Evolutionary conservation across 2,329 filamentous ascomycete genomes (phyloP), one percentile per base, ranked within the genome.

Genomic region (Pezicula carpinea): DNA sequence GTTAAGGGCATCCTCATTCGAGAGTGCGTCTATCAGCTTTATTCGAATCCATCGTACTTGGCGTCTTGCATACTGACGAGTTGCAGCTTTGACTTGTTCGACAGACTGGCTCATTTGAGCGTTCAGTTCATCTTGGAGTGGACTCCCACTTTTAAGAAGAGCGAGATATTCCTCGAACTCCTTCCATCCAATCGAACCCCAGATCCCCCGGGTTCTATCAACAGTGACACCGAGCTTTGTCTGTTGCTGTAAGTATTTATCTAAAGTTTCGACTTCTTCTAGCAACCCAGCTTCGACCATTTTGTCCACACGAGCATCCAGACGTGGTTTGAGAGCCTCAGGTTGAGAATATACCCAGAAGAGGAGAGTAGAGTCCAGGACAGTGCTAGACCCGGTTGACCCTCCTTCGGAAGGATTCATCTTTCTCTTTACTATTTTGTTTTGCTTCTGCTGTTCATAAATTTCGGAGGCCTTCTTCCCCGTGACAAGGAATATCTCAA

Each of bases 181-280:
- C 64, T 95, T 96, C 68, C 90, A 96, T 1, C 93, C 93, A 52
- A 99, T 99, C 1, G 91, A 93, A 44, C 95, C 87, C 90, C 92
- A 99, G 36, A 99, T 95, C 0, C 93, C 95, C 44, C 83, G 82
- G 1, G 80, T 87, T 54, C 81, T 76, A 60, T 97, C 89, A 2
- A 93, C 67, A 0, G 66, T 54, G 2, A 72, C 65, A 0, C 81
- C 84, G 2, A 69, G 59, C 0, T 69, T 62, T 40, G 70, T 63
- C 45, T 74, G 66, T 4, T 66, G 55, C 14, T 68, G 57, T 2
- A 77, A 66, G 50, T 77, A 75, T 1, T 66, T 61, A 11, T 70
- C 69, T 57, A 87, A 73, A 1, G 64, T 68, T 33, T 72, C 61
- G 0, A 85, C 80, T 65, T 89, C 85, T 2, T 73, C 62, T n/a